Conservation (phyloP, 208 protist genomes). For the Blastocrithidia nonstop region DNA sequence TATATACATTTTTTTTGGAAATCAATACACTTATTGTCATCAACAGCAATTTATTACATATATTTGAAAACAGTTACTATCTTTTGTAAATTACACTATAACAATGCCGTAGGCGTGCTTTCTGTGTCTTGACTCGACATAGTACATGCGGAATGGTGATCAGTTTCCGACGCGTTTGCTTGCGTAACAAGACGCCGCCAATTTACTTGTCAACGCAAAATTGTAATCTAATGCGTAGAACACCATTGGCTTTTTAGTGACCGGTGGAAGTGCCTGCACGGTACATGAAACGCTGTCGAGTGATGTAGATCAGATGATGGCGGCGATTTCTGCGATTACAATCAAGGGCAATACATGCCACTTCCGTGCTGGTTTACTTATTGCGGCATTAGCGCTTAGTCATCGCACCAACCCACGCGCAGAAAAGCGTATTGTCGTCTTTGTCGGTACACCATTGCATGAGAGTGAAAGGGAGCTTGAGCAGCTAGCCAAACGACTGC, state of each 20-base stretch:
- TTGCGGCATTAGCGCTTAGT: slow-evolving; percentile 92
- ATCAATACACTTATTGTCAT: too few relatives aligned
- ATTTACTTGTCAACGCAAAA: slow-evolving; percentile 88
- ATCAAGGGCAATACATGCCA: slow-evolving; percentile 78
- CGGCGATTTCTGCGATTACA: slow-evolving; percentile 72
- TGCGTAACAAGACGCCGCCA: slow-evolving; percentile 93
- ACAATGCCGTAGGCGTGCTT: slow-evolving; percentile 80
- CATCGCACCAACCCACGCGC: slow-evolving; percentile 90
- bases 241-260: slow-evolving; percentile 92
- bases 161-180: slow-evolving; percentile 92
- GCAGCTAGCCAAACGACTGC: slow-evolving; percentile 89
- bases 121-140: slow-evolving; percentile 91
- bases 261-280: slow-evolving; percentile 75
- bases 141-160: slow-evolving; percentile 98
- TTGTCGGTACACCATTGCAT: slow-evolving; percentile 91
- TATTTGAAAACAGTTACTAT: background rate
- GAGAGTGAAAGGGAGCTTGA: slow-evolving; percentile 83
- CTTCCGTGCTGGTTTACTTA: slow-evolving; percentile 82
- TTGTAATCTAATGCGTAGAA: slow-evolving; percentile 94
- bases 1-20: too few relatives aligned
- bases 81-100: too few relatives aligned
- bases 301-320: slow-evolving; percentile 90
- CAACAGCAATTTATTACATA: slow-evolving; percentile 2
- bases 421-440: slow-evolving; percentile 96
- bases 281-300: slow-evolving; percentile 91